Evolutionary conservation across 2,329 filamentous ascomycete genomes (phyloP), one percentile per base, ranked within the genome.

Genomic region (Alternaria postmessia): DNA sequence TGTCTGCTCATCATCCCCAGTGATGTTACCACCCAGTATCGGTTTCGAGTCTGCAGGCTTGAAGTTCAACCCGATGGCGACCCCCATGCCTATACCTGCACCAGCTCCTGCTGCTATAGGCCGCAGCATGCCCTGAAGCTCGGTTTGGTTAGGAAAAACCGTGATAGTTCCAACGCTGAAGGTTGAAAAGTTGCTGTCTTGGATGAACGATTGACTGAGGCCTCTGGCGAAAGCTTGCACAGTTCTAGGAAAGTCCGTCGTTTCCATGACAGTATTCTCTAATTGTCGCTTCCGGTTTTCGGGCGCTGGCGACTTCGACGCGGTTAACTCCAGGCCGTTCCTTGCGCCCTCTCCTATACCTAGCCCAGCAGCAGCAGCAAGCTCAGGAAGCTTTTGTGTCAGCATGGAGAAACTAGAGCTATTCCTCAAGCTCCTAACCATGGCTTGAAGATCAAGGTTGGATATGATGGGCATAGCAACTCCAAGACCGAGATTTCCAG

Each of bases 331-430:
- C 0, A 75, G 58, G 4, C 70, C 73, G 7, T 61, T 65, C 24
- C 57, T 73, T 12, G 66, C 69, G 22, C 73, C 73, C 26, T 74
- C 62, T n/a, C 73, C 73, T 12, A 74, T 56, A 18, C 73, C 73
- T 9, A 63, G 48, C 5, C 73, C 73, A 7, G 72, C 73, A 7
- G 71, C 71, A 1, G 60, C 65, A 6, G 72, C 73, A 18, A 74
- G 68, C 18, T 68, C 51, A 7, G 73, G 71, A 42, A 74, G 54
- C 38, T 70, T 63, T 7, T 66, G 48, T 53, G 67, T 63, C 4
- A 70, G 36, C 4, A 48, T 49, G 5, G 61, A 54, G 20, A 38
- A 34, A 32, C 28, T 28, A 7, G 51, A 49, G 24, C 46, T 54
- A 2, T 51, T 62, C 22, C 59, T 61, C 2, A 55, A 44, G 26